Base-by-base conservation (phyloP, 441 rosid genomes). In the Arabidopsis hybrid region DNA sequence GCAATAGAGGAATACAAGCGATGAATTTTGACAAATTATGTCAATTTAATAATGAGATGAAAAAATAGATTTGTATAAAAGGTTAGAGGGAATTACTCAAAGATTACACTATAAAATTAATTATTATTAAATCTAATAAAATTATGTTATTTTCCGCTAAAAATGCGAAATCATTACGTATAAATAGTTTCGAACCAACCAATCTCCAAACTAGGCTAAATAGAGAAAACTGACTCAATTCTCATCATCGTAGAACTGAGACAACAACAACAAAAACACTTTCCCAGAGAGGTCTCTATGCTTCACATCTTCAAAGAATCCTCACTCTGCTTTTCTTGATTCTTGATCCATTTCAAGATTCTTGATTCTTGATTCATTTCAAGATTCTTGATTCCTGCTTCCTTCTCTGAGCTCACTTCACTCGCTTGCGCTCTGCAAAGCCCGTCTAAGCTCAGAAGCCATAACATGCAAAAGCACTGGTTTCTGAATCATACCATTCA, bases 401-500 rank as follows among this genome's bases (percentile, higher is more conserved):
- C 67, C 14, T 52, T 47, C 51, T 47, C 21, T 16, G 21, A 35
- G 55, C 60, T 51, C 9, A 29, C 32, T 65, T 77, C 85, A 84
- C 75, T 85, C 84, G 38, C 80, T 88, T 32, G 85, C 80, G 65
- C 73, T 80, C 76, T 85, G 89, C 73, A 89, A 60, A 60, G 82
- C 89, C 40, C 89, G 77, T 62, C 74, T 81, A 43, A 89, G 81
- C 73, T 89, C 95, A 59, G 86, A 85, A 18, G 92, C 88, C 86
- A 89, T 78, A 21, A 78, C 85, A 73, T 62, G 92, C 42, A 87
- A 80, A 52, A 86, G 83, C 67, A 84, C 87, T 2, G 95, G 95
- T 79, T 88, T 89, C 71, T 83, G 87, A 45, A 89, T 81, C 79
- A 89, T 68, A 42, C 92, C 90, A 67, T 89, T 87, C 89, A 89